Base-by-base conservation (phyloP, 805 yeast species). In the Debaryomyces hansenii region DNA sequence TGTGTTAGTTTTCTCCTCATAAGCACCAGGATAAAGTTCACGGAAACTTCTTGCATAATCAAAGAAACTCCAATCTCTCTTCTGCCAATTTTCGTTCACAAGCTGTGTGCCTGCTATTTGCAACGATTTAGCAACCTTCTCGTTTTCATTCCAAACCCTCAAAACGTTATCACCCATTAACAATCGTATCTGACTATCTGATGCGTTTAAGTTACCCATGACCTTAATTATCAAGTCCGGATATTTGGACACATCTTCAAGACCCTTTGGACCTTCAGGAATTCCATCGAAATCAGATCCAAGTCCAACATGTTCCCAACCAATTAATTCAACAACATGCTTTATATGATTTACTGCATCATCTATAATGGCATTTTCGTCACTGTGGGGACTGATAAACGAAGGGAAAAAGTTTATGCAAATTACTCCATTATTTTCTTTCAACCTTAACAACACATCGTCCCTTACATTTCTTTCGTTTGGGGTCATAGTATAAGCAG, bases 251-350 rank as follows among this genome's bases (percentile, higher is more conserved):
- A 77, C 82, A 52, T 79, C 81, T 54, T 78, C 82, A n/a, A 79
- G 57, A 0, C 82, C 83, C 14, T 48, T 54, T 5, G 83, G 82
- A 4, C 75, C 79, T 5, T 46, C 56, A 15, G 75, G 74, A 42
- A 77, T 77, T 11, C 82, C 83, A 54, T 78, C 83, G 51, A 77
- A 78, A 56, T 78, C 83, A 4, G 76, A 68, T 0, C 83, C 83
- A 4, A 77, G 60, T 0, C 78, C 79, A 37, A 77, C 79, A 53
- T 74, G 75, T 20, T 73, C 76, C 80, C 79, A 77, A 1, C 82
- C 82, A 20, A 75, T 69, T 6, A 70, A 51, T 14, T 72, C 57
- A 24, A 74, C 72, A 24, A 76, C 62, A 51, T 78, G 67, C 36
- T 63, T 49, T 27, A 76, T 67, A 58, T 78, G 82, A 41, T 65